These are phyloP conservation scores for Globisporangium camurandrum DNA, from an alignment of 352 stramenopile genomes.

Conservation along the genomic window DNA sequence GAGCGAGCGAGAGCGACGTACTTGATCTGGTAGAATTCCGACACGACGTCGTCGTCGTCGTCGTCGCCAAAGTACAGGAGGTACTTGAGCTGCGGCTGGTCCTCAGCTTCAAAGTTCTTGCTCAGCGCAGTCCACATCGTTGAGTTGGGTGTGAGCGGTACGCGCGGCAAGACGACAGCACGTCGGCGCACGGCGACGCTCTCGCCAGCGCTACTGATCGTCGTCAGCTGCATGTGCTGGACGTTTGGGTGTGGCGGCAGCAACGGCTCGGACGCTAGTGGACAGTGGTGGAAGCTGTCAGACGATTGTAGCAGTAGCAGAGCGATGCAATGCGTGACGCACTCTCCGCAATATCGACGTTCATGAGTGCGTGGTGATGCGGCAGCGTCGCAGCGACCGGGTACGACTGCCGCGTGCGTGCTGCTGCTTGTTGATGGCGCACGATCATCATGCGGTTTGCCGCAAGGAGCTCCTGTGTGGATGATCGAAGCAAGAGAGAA, in stretches of 20 bases:
- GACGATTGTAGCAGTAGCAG: conserved; percentile 1
- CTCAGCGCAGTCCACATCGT: conserved; percentile 78
- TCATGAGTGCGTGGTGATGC: conserved; percentile 33
- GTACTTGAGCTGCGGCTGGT: conserved; percentile 75
- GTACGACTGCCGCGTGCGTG: conserved; percentile 18
- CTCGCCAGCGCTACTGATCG: conserved; percentile 17
- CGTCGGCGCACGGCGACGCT: conserved; percentile 22
- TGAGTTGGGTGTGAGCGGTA: conserved; percentile 37
- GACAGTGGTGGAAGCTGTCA: not conserved
- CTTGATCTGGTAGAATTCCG: conserved; percentile 82
- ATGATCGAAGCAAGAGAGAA: not conserved
- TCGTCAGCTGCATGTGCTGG: conserved; percentile 17
- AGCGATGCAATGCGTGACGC: conserved; percentile 6
- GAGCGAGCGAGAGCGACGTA: conserved; percentile 7
- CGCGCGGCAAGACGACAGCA: conserved; percentile 38
- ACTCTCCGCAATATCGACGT: conserved; percentile 41
- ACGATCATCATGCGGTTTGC: conserved; percentile 46
- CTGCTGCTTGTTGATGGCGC: conserved; percentile 21
- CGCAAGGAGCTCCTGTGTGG: conserved; percentile 37
- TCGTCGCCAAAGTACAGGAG: conserved; percentile 74
- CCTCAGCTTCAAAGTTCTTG: conserved; percentile 81
- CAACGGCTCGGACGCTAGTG: conserved; percentile 37
- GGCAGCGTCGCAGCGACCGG: conserved; percentile 15
- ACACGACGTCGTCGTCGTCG: conserved; percentile 78
- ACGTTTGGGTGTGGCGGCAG: conserved; percentile 14